These are phyloP conservation scores for Echinosophora koreensis DNA, from an alignment of 306 rosid species.

Conservation along the genomic window DNA sequence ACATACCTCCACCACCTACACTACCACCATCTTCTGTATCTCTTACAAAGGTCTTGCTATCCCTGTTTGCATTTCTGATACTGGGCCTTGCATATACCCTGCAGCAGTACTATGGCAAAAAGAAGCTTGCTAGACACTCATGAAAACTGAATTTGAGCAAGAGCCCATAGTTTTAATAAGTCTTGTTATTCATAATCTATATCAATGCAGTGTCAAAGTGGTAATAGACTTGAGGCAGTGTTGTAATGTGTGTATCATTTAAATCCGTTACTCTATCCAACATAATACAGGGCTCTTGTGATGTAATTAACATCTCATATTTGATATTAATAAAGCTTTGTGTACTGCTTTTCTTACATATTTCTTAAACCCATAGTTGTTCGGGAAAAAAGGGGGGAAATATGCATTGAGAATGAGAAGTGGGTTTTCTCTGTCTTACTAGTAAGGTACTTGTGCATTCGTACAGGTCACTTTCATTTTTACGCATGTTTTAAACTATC, in stretches of 20 bases:
- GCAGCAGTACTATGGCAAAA: conserved; percentile 62
- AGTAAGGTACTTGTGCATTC: too few species aligned
- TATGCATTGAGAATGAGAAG: too few species aligned
- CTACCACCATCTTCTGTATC: conserved; percentile 48
- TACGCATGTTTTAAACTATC: too few species aligned
- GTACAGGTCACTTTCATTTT: too few species aligned
- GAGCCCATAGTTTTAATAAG: not conserved
- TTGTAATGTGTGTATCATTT: conserved; percentile 10
- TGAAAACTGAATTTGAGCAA: conserved; percentile 14
- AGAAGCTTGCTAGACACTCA: conserved; percentile 34
- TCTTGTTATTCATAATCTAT: conserved; percentile 18
- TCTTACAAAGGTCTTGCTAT: conserved; percentile 54
- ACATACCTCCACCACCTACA: conserved; percentile 43
- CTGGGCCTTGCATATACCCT: conserved; percentile 63
- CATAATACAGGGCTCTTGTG: conserved; percentile 7
- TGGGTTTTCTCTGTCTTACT: too few species aligned
- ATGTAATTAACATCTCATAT: not conserved
- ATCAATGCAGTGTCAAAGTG: not conserved
- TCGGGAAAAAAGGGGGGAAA: too few species aligned
- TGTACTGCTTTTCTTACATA: too few species aligned
- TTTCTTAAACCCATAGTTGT: too few species aligned
- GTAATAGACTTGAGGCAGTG: conserved; percentile 22
- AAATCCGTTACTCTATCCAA: conserved; percentile 4
- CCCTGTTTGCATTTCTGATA: conserved; percentile 66
- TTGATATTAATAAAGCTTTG: not conserved